Evolutionary conservation across 768 basidiomycete species (phyloP), one percentile per base, ranked within the genome.

Genomic region (Mycena olivaceomarginata): DNA sequence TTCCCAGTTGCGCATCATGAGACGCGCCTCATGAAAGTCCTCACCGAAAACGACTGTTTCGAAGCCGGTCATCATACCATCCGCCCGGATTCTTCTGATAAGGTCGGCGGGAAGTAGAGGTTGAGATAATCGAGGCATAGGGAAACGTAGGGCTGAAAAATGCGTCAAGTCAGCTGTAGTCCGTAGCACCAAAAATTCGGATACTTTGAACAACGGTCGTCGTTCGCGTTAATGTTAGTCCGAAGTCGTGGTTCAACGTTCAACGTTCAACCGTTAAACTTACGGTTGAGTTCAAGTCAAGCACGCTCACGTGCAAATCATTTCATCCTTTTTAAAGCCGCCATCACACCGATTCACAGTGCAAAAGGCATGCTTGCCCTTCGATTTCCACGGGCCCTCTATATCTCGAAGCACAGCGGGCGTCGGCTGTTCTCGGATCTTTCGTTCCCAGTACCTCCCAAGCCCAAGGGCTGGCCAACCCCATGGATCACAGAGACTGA

Each of bases 401-500:
- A 18, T 45, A 43, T 56, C 11, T 45, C n/a, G 12, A 60, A 25
- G 60, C 57, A 57, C 48, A 46, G 20, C 16, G 46, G 65, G 10
- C 76, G 71, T 7, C 60, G 76, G 20, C 51, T 70, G 13, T 25
- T 73, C 43, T 76, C 75, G 13, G 59, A 70, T 63, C 57, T 46
- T 10, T 25, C 56, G 18, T 11, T 74, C 13, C 64, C 60, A 2
- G 48, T 75, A 16, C 72, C 76, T 22, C 9, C 8, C 20, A 80
- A 72, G 46, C 9, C 63, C 1, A 75, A 77, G 40, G 69, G 73
- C 51, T 80, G 76, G 76, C 79, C 79, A 5, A 80, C 76, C 4
- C 73, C 76, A 4, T 80, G 76, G 77, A 75, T 80, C 22, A 72
- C 76, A 37, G 66, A 76, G 31, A 60, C 56, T 6, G 78, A 79